Evolutionary conservation across 2,329 filamentous ascomycete genomes (phyloP), one percentile per base, ranked within the genome.

Genomic region (Paradendryphiella salina): DNA sequence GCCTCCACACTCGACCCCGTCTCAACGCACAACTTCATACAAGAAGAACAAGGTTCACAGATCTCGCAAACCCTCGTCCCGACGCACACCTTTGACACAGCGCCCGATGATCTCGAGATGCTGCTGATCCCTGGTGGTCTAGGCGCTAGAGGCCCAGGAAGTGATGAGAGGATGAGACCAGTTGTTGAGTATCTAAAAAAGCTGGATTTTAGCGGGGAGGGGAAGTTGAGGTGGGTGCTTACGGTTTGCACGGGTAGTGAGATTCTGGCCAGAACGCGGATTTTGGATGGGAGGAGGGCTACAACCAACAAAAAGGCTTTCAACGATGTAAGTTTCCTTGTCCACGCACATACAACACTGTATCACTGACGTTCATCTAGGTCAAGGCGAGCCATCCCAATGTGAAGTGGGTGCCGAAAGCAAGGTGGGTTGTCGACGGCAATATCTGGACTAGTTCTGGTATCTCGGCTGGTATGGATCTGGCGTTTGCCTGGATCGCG

Each of bases 371-470:
- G 4, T 4, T 2, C 3, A 1, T 0, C 18, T 18, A 70, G 56
- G 79, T 82, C 7, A 79, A 73, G 1, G 65, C 73, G 1, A 70
- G 77, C 44, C 77, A 81, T 0, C 76, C 79, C 0, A 71, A 77
- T 0, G 82, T 85, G 0, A 68, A 81, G 0, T 89, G 86, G 86
- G 77, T 85, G 20, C 71, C 76, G 0, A 76, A 78, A 21, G 86
- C 86, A 15, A 77, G 86, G 32, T 89, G 84, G 82, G 81, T 87
- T 0, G 73, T 77, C 0, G 85, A 88, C 69, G 85, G 82, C 3
- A 85, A 87, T 50, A 73, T 87, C 6, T 89, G 85, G 85, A 83
- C 82, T 3, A 82, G 82, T 2, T 85, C 83, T 0, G 85, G 86
- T 0, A 79, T 87, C 5, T 79, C 78, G 43, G 84, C 85, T 1